A percentile compares a stretch with the other conserved stretches of the same genome.
phyloP scores from a whole-genome alignment of 2,329 filamentous ascomycete species.

The Seiridium cupressi region DNA sequence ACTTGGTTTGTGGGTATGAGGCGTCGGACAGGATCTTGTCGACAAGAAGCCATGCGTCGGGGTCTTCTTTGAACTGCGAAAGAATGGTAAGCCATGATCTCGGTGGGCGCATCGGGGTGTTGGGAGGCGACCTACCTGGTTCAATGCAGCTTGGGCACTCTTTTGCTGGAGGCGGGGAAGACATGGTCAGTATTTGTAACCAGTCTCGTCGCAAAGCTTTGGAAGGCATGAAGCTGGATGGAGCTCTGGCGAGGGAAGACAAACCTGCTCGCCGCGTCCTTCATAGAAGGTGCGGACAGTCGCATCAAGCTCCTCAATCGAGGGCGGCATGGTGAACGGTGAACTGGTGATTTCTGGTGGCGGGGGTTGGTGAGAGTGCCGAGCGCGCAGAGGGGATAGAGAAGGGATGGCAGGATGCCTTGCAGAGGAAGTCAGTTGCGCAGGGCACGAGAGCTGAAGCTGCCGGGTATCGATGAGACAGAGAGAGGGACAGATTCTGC shows the following conservation, averaged over 20 bases:
- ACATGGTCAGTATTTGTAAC: slow-evolving; percentile 34
- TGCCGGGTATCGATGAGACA: not conserved
- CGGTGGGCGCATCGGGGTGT: slow-evolving; percentile 40
- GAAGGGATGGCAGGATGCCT: not conserved
- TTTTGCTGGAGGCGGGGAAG: slow-evolving; percentile 71
- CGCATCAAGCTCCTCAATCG: slow-evolving; percentile 92
- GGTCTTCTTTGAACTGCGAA: slow-evolving; percentile 93
- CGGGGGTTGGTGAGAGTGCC: slow-evolving; percentile 12
- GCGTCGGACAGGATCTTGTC: slow-evolving; percentile 95
- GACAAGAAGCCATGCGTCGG: slow-evolving; percentile 95
- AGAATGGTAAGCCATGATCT: slow-evolving; percentile 73
- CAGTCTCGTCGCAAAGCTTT: slow-evolving; percentile 9
- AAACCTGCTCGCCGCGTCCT: slow-evolving; percentile 87
- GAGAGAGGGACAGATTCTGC: not conserved
- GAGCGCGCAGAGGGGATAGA: slow-evolving; percentile 21
- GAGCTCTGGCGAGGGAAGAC: slow-evolving; percentile 28
- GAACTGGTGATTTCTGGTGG: slow-evolving; percentile 6
- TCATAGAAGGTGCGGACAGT: slow-evolving; percentile 98
- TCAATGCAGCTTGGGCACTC: slow-evolving; percentile 86
- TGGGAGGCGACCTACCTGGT: slow-evolving; percentile 66
- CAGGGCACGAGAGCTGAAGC: not conserved
- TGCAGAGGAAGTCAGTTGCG: not conserved
- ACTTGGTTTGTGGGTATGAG: slow-evolving; percentile 94
- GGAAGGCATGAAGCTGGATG: not conserved
- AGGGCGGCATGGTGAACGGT: slow-evolving; percentile 57